Evolutionary conservation across 1,284 basidiomycete species (phyloP).

Genomic region (Boletellus sp.): DNA sequence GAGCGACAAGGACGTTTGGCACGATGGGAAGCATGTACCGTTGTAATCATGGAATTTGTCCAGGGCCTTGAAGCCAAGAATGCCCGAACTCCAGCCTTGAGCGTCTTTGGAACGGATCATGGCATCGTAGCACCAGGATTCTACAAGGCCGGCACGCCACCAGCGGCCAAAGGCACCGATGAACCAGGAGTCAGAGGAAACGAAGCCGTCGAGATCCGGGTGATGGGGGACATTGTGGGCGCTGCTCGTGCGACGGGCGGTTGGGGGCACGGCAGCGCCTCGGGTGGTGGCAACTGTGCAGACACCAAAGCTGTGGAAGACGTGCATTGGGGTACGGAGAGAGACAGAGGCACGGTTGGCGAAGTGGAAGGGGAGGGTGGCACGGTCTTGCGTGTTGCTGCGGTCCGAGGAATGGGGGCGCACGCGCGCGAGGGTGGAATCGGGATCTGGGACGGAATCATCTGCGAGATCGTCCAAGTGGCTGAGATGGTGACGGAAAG

Average conservation of each 20-base stretch:
- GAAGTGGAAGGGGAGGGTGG: slow-evolving; percentile 71
- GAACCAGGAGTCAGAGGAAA: slow-evolving; percentile 77
- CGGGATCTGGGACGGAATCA: slow-evolving; percentile 38
- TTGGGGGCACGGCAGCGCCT: slow-evolving; percentile 26
- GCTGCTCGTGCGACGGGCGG: slow-evolving; percentile 16
- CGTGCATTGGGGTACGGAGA: slow-evolving; percentile 89
- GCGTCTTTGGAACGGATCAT: slow-evolving; percentile 64
- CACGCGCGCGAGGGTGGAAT: slow-evolving; percentile 34
- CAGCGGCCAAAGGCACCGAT: slow-evolving; percentile 84
- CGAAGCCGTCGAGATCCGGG: slow-evolving; percentile 40
- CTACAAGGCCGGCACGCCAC: slow-evolving; percentile 76
- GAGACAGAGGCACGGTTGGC: slow-evolving; percentile 89
- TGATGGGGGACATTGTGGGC: slow-evolving; percentile 25
- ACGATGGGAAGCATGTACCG: slow-evolving; percentile 40
- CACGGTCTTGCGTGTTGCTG: slow-evolving; percentile 21
- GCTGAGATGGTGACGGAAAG: slow-evolving; percentile 90
- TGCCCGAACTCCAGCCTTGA: slow-evolving; percentile 70
- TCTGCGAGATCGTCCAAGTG: slow-evolving; percentile 73
- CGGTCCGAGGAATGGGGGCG: slow-evolving; percentile 30
- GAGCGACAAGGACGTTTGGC: neutral
- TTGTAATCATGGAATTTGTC: slow-evolving; percentile 62
- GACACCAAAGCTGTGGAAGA: slow-evolving; percentile 79
- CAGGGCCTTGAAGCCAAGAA: slow-evolving; percentile 64
- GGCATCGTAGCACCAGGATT: slow-evolving; percentile 67
- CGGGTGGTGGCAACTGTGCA: slow-evolving; percentile 71